Base-by-base conservation (phyloP, 129 eudicot genomes). In the Flaveria linearis region DNA sequence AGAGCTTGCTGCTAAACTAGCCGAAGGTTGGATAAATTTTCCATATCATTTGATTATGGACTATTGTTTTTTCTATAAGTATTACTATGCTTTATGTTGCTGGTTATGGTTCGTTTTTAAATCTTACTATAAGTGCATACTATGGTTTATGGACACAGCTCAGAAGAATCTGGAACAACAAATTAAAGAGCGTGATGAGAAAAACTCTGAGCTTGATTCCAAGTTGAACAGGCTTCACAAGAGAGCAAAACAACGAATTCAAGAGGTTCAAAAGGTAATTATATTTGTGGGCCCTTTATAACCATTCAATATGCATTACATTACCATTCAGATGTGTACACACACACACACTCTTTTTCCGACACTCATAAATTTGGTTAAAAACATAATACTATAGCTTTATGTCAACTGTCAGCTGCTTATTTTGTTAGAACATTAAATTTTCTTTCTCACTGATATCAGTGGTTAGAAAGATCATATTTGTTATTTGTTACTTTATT, bases 171-270 rank as follows among this genome's bases (percentile, higher is more conserved):
- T 89, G 87, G 97, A 89, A 68, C 88, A 87, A 82, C 97, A 95
- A 80, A 65, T 95, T 52, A 95, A 91, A 85, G 97, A 95, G 74
- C 90, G 99, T 33, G 99, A 95, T 60, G 96, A 89, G 76, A 95
- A 95, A 76, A 85, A 87, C 53, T 80, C 91, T 49, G 99, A 95
- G 68, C 96, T 95, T 76, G 99, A 95, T 84, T 78, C 97, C 73
- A 95, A 95, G 85, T 82, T 95, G 71, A 95, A 77, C 83, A 85
- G 99, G 82, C 99, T 95, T 89, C 99, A 95, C 81, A 95, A 95
- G 87, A 86, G 99, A 79, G 99, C 99, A 83, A 95, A 91, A 74
- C 99, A 95, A 84, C 92, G 99, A 41, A 95, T 95, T 65, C 97
- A 95, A 83, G 99, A 95, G 68, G 97, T 95, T 85, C 99, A 95